Evolutionary conservation across 2,329 filamentous ascomycete species (phyloP).

Genomic region (Phialemonium atrogriseum): DNA sequence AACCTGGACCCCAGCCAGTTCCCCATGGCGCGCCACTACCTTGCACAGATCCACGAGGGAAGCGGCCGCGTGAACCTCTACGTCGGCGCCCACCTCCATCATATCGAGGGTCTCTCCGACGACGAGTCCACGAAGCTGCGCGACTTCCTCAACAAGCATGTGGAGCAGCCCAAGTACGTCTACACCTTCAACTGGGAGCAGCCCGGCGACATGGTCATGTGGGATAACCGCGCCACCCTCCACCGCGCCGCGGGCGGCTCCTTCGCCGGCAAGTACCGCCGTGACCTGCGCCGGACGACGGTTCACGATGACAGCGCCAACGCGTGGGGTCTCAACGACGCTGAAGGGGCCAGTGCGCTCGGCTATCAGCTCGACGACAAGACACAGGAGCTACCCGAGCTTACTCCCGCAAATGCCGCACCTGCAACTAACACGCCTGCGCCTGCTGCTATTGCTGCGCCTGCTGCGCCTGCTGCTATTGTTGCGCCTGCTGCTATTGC

Average conservation of each 20-base stretch:
- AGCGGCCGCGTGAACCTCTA: constrained; percentile 45
- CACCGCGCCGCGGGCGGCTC: constrained; percentile 43
- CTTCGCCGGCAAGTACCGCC: constrained; percentile 35
- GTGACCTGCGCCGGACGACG: constrained; percentile 48
- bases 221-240: constrained; percentile 51
- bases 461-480: too few relatives aligned
- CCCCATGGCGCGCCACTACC: constrained; percentile 34
- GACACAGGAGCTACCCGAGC: too few relatives aligned
- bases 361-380: too few relatives aligned
- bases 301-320: constrained; percentile 36
- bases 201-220: constrained; percentile 43
- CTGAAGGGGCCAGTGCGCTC: too few relatives aligned
- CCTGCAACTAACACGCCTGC: too few relatives aligned
- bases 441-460: too few relatives aligned
- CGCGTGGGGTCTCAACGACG: constrained; percentile 32
- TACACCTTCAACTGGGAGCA: constrained; percentile 38
- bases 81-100: constrained; percentile 43
- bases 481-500: too few relatives aligned
- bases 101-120: constrained; percentile 30
- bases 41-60: constrained; percentile 44
- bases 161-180: constrained; percentile 36
- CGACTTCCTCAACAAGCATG: constrained; percentile 35
- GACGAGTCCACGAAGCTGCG: constrained; percentile 27
- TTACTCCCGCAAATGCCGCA: too few relatives aligned
- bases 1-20: constrained; percentile 9